Conservation (phyloP, 2,329 filamentous ascomycete species). For the Neofusicoccum cordaticola region DNA sequence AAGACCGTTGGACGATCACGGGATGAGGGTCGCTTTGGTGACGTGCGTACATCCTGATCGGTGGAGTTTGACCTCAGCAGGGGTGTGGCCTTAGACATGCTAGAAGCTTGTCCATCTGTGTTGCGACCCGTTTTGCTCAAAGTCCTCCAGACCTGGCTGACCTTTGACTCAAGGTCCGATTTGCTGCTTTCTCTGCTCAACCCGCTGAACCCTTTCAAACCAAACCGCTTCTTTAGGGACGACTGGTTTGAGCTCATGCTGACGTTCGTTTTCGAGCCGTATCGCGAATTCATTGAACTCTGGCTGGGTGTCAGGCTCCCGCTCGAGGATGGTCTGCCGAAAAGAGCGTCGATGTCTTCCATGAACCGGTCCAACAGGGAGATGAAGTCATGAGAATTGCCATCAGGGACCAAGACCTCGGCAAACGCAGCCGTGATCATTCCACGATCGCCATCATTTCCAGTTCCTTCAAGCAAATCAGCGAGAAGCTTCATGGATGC, state of each 20-base stretch:
- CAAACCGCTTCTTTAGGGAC: conserved; percentile 79
- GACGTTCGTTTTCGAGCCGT: conserved; percentile 61
- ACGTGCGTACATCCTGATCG: conserved; percentile 57
- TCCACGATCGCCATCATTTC: conserved; percentile 86
- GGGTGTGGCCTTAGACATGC: conserved; percentile 61
- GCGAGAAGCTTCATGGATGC: conserved; percentile 81
- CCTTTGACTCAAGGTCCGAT: conserved; percentile 63
- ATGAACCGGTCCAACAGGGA: conserved; percentile 85
- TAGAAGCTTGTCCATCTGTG: conserved; percentile 58
- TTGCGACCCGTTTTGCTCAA: conserved; percentile 74
- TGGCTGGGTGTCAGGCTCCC: conserved; percentile 47
- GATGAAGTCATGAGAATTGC: conserved; percentile 77
- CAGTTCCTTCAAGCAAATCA: conserved; percentile 83
- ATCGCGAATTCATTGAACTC: conserved; percentile 58
- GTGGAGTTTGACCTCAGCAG: conserved; percentile 73
- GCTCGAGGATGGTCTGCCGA: conserved; percentile 59
- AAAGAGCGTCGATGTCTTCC: conserved; percentile 85
- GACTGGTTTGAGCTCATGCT: conserved; percentile 79
- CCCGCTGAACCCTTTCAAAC: conserved; percentile 59
- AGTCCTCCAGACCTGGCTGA: conserved; percentile 79
- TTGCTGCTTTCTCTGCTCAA: conserved; percentile 78
- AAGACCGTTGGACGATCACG: conserved; percentile 53
- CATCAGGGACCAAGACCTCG: conserved; percentile 76
- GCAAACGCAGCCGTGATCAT: conserved; percentile 85
- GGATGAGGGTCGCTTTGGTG: conserved; percentile 53